A percentile compares a stretch with the other conserved stretches of the same genome.
phyloP scores from a whole-genome alignment of 2,329 filamentous ascomycete genomes.

The Alternaria metachromatica region DNA sequence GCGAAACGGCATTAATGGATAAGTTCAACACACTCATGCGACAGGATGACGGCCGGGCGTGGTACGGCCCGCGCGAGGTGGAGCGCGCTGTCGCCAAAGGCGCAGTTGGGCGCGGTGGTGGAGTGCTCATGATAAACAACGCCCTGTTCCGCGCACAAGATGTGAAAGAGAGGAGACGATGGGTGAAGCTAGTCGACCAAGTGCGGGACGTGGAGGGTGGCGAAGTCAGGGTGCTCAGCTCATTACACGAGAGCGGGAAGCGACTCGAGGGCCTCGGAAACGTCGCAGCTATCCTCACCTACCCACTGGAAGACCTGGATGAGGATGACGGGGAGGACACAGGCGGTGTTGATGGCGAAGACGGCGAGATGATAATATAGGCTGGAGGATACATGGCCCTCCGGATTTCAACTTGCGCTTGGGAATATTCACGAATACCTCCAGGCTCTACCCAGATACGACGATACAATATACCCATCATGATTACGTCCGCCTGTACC shows the following conservation, averaged over 20 bases:
- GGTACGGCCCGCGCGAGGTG: conserved; percentile 87
- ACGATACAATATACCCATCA: neutral
- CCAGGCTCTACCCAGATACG: neutral
- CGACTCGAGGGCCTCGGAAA: conserved; percentile 83
- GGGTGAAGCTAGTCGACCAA: conserved; percentile 84
- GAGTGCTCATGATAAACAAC: conserved; percentile 85
- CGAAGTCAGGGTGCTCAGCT: conserved; percentile 87
- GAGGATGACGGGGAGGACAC: conserved; percentile 57
- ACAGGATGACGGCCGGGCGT: conserved; percentile 84
- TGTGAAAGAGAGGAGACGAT: conserved; percentile 75
- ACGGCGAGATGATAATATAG: conserved; percentile 39
- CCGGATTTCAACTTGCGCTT: neutral
- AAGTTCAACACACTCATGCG: conserved; percentile 79
- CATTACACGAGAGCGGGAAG: conserved; percentile 91
- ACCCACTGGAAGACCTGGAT: conserved; percentile 82
- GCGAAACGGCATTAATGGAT: conserved; percentile 85
- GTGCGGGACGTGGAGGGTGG: conserved; percentile 83
- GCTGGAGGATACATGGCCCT: neutral
- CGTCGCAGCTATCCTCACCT: conserved; percentile 89
- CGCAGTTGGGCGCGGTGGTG: conserved; percentile 85
- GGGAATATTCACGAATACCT: neutral
- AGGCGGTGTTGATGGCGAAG: conserved; percentile 18
- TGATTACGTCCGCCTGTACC: neutral
- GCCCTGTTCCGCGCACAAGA: conserved; percentile 84
- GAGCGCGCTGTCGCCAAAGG: conserved; percentile 83